Evolutionary conservation across 1,284 basidiomycete genomes (phyloP).

Genomic region (Trichosporon sp.): DNA sequence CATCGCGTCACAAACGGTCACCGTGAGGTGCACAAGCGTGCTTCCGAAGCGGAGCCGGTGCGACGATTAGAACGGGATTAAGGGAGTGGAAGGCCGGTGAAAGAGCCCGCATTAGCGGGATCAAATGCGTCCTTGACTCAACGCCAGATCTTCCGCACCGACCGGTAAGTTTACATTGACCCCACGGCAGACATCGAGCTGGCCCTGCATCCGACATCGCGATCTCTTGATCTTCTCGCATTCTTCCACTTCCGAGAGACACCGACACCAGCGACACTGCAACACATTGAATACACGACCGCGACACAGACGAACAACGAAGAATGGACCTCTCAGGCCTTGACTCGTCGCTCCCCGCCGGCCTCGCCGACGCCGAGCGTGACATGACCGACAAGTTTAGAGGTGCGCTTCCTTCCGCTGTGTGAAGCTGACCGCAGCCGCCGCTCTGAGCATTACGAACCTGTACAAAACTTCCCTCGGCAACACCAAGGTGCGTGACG

Average conservation of each 20-base stretch:
- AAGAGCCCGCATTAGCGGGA: not conserved
- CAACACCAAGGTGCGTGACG: slow-evolving; percentile 46
- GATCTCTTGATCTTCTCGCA: not conserved
- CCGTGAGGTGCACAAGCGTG: not conserved
- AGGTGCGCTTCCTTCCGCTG: slow-evolving; percentile 34
- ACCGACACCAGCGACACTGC: not conserved
- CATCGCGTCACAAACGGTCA: not conserved
- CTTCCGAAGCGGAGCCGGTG: not conserved
- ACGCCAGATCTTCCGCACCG: not conserved
- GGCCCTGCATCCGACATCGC: not conserved
- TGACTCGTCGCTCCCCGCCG: slow-evolving; percentile 43
- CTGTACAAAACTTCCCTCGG: slow-evolving; percentile 48
- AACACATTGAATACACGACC: not conserved
- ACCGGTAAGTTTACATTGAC: slow-evolving; percentile 1
- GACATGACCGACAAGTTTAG: slow-evolving; percentile 52
- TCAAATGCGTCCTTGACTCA: not conserved
- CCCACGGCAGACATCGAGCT: not conserved
- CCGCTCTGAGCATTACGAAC: slow-evolving; percentile 49
- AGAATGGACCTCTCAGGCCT: slow-evolving; percentile 49
- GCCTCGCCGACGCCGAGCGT: slow-evolving; percentile 48
- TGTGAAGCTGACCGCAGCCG: slow-evolving; percentile 29
- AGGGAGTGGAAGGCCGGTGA: not conserved
- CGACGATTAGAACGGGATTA: not conserved
- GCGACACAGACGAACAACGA: not conserved
- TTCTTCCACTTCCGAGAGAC: not conserved